Base-by-base conservation (phyloP, 768 basidiomycete genomes). In the Chalciporus piperatus region DNA sequence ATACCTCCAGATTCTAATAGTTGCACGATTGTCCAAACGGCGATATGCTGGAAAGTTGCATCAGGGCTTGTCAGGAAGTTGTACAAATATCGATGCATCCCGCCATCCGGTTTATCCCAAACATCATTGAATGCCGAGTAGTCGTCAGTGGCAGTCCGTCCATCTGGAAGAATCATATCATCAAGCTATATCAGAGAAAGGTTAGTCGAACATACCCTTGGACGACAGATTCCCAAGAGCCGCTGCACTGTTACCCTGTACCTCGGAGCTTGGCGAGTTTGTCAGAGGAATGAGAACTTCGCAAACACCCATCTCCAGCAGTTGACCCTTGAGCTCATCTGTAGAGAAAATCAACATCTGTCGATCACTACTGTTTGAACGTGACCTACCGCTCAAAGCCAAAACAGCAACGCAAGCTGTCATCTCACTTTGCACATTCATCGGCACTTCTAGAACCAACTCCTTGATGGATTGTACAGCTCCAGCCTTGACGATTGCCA, bases 341-440 rank as follows among this genome's bases (percentile, higher is more conserved):
- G 22, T 4, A 61, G 3, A 52, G 3, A 35, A 45, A n/a, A 37
- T 67, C 45, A 59, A 39, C 39, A 33, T 28, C 33, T 10, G 8
- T 23, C 17, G 25, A 27, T 35, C 45, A 32, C 1, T 6, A 0
- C 20, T 40, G 14, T 33, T 17, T 11, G 41, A n/a, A 42, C 44
- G 44, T 22, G 11, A 61, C 88, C 49, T 68, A 96, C 95, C 95
- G 61, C 92, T 96, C 60, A 99, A 69, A 6, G 96, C 97, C 55
- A 99, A 72, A 13, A 98, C 97, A 16, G 97, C 97, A 40, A 98
- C 89, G 61, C 96, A 98, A 6, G 97, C 97, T 39, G 97, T 99
- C 97, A 99, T 99, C 73, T 98, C 97, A 64, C 93, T 96, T 73
- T 99, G 97, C 11, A 99, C 97, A 55, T 89, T 89, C 75, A 97